These are phyloP conservation scores for Colletotrichum liriopes DNA, from an alignment of 2,329 filamentous ascomycete species.

Conservation along the genomic window DNA sequence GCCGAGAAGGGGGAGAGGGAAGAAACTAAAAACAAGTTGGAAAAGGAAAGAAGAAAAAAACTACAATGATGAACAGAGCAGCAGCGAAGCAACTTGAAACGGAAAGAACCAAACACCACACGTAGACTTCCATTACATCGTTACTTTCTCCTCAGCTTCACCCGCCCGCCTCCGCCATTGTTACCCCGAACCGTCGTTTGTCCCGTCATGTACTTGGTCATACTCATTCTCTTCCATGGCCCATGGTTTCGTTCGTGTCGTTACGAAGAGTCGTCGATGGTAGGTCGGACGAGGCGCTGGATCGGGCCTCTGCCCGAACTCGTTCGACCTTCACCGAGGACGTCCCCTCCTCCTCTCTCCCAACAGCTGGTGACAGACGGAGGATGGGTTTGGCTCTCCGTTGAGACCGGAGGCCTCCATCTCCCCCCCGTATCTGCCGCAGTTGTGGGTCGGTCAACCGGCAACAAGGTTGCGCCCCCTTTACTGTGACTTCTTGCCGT, in stretches of 20 bases:
- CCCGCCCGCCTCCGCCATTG: background rate
- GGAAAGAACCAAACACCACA: background rate
- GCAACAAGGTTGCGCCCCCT: background rate
- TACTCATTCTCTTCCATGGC: slow-evolving; percentile 1
- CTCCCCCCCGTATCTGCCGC: background rate
- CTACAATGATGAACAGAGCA: background rate
- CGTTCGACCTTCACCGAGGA: background rate
- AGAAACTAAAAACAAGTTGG: background rate
- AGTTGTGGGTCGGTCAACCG: background rate
- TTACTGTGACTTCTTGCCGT: slow-evolving; percentile 59
- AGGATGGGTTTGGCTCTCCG: background rate
- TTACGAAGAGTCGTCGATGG: background rate
- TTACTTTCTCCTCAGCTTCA: background rate
- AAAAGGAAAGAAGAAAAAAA: background rate
- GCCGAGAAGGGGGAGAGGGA: background rate
- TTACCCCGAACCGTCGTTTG: background rate
- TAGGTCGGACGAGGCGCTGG: background rate
- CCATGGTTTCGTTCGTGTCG: background rate
- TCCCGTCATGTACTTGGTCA: slow-evolving; percentile 3
- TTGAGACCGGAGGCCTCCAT: background rate
- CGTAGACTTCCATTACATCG: slow-evolving; percentile 4
- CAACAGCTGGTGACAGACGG: background rate
- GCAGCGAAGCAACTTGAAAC: background rate
- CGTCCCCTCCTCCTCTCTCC: background rate
- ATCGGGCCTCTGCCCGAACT: background rate